Evolutionary conservation across 2,329 filamentous ascomycete species (phyloP), one percentile per base, ranked within the genome.

Genomic region (Parascedosporium putredinis): DNA sequence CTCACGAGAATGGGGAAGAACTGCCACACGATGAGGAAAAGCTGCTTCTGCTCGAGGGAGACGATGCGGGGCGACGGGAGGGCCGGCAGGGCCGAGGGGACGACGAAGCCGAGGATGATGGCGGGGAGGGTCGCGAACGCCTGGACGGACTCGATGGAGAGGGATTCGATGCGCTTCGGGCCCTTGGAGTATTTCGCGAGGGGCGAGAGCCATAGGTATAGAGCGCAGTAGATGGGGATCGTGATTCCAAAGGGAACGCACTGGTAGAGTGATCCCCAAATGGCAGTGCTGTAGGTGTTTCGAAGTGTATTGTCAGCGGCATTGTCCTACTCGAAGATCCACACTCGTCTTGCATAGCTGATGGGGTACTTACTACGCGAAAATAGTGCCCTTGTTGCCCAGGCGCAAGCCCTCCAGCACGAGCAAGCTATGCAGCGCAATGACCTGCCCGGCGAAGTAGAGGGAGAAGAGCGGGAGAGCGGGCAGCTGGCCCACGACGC

Each of bases 251-350:
- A 47, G 36, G 59, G 57, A 2, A 58, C 49, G 23, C 48, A 51
- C 47, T 60, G 59, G 49, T 55, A 57, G 4, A 55, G 31, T 18
- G 55, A 23, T 2, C 58, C 59, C 58, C 58, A 60, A 2, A 55
- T 24, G 0, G 53, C 50, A 0, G 57, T 49, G 33, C 58, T 60
- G 8, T 22, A 43, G 18, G 6, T n/a, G 16, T 40, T 40, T n/a
- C n/a, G n/a, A n/a, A n/a, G n/a, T n/a, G n/a, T n/a, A n/a, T n/a
- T n/a, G n/a, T n/a, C n/a, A n/a, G n/a, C n/a, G n/a, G n/a, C n/a
- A n/a, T n/a, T n/a, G n/a, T n/a, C n/a, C n/a, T n/a, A n/a, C n/a
- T n/a, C n/a, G n/a, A n/a, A n/a, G n/a, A n/a, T n/a, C n/a, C n/a
- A n/a, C n/a, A n/a, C n/a, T n/a, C n/a, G n/a, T 9, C 40, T 43